phyloP scores from a whole-genome alignment of 139 green algal genomes.

The Chlorella sp. region DNA sequence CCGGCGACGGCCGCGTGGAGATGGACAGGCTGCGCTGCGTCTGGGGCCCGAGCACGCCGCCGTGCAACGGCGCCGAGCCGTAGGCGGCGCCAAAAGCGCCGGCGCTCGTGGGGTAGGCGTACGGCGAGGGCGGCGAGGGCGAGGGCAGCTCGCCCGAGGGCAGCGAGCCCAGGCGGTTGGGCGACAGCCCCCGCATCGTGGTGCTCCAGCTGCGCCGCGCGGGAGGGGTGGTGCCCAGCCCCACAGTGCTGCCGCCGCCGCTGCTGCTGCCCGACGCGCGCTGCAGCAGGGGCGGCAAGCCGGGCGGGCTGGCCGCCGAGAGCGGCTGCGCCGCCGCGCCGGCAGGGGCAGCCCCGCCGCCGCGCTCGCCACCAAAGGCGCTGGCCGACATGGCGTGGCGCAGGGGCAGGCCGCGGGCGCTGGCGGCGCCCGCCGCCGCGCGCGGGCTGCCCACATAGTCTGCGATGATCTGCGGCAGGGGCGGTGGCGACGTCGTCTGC shows the following conservation, averaged over 20 bases:
- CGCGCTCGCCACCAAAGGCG: not conserved
- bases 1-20: too few relatives aligned
- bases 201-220: slow-evolving; percentile 45
- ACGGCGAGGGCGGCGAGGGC: slow-evolving; percentile 2
- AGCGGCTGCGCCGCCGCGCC: not conserved
- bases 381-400: slow-evolving; percentile 22
- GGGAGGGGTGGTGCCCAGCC: not conserved
- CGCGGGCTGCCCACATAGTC: slow-evolving; percentile 38
- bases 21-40: too few relatives aligned
- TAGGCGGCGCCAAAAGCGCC: slow-evolving; percentile 5
- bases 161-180: slow-evolving; percentile 19
- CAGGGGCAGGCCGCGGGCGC: not conserved
- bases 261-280: slow-evolving; percentile 9
- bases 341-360: not conserved
- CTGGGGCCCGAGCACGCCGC: too few relatives aligned
- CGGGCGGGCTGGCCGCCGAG: not conserved
- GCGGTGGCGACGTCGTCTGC: slow-evolving; percentile 34
- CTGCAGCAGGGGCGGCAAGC: not conserved
- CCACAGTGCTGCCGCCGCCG: not conserved
- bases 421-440: not conserved
- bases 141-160: slow-evolving; percentile 8
- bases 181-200: slow-evolving; percentile 17
- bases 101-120: not conserved
- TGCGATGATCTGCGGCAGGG: slow-evolving; percentile 47
- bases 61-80: slow-evolving; percentile 16